Evolutionary conservation across 169 alveolate species (phyloP).

Genomic region (Plasmodium knowlesi): DNA sequence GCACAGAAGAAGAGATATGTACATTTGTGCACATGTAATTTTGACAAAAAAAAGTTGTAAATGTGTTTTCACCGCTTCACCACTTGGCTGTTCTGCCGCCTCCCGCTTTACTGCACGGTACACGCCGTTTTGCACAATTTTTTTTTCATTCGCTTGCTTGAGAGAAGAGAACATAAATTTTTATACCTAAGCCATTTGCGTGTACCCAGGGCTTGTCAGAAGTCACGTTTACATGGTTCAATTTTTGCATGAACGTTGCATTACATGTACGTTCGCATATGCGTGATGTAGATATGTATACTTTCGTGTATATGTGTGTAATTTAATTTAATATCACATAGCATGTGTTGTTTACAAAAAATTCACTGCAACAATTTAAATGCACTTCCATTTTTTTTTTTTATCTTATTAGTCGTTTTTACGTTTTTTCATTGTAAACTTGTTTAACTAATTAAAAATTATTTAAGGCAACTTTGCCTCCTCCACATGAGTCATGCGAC

Average conservation of each 20-base stretch:
- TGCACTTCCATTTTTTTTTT: background rate
- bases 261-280: background rate
- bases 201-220: background rate
- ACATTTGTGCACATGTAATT: background rate
- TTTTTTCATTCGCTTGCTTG: background rate
- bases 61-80: background rate
- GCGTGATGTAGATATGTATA: background rate
- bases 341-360: background rate
- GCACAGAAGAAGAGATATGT: background rate
- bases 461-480: background rate
- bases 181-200: background rate
- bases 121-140: background rate
- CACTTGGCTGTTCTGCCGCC: background rate
- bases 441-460: background rate
- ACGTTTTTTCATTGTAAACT: background rate
- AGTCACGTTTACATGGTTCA: background rate
- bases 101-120: background rate
- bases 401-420: background rate
- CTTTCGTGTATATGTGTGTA: background rate
- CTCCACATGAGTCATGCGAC: background rate
- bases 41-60: constrained; percentile 2
- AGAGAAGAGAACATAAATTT: background rate
- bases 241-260: background rate
- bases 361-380: background rate
- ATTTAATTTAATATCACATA: background rate